phyloP scores from a whole-genome alignment of 176 grass and related monocot species.

The Canna indica region DNA sequence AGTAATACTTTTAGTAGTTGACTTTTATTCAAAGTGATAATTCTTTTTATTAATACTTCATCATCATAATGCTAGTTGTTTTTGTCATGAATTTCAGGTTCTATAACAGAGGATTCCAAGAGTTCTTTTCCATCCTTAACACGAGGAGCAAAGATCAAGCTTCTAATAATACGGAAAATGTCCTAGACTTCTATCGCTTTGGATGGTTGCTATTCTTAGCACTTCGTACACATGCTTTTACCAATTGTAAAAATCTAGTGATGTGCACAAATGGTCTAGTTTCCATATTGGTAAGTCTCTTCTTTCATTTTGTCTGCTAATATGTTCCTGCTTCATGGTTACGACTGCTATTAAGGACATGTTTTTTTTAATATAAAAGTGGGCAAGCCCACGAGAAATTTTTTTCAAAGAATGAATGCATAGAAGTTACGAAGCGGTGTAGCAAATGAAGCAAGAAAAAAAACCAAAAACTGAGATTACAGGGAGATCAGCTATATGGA shows the following conservation, averaged over 20 bases:
- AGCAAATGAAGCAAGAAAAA: too few relatives aligned
- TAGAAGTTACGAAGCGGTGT: too few relatives aligned
- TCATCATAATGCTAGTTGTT: not conserved
- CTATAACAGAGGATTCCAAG: constrained; percentile 61
- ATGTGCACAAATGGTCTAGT: constrained; percentile 84
- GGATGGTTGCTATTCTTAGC: constrained; percentile 87
- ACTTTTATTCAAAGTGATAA: not conserved
- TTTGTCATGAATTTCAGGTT: constrained; percentile 35
- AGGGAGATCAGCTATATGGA: too few relatives aligned
- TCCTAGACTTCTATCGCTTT: constrained; percentile 47
- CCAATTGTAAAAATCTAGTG: constrained; percentile 70
- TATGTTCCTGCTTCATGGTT: not conserved
- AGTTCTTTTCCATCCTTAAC: constrained; percentile 45
- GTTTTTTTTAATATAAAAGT: not conserved
- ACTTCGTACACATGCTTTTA: constrained; percentile 48
- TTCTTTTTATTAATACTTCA: not conserved
- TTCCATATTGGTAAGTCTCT: constrained; percentile 61
- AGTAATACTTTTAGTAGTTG: not conserved
- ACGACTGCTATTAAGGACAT: not conserved
- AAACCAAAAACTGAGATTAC: too few relatives aligned
- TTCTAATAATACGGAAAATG: constrained; percentile 22
- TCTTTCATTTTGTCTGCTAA: not conserved
- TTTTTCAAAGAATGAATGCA: too few relatives aligned
- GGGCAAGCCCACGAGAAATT: too few relatives aligned
- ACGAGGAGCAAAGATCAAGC: constrained; percentile 19